Evolutionary conservation across 352 stramenopile species (phyloP), one percentile per base, ranked within the genome.

Genomic region (Achlya hypogyna): DNA sequence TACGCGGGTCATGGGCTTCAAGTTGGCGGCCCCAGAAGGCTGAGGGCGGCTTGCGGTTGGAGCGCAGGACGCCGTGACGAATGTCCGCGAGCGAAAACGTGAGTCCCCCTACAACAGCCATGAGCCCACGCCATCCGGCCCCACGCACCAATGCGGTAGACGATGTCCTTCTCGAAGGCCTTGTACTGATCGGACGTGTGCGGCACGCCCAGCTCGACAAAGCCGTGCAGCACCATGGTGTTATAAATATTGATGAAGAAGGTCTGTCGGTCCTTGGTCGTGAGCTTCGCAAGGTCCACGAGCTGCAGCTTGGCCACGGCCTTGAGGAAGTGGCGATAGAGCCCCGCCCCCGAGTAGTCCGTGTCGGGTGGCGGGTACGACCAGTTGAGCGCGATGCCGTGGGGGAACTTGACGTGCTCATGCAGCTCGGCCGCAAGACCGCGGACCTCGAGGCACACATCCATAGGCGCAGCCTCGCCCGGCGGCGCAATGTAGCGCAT

Each of bases 161-260:
- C 72, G 12, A 93, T 82, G 63, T 93, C 84, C 31, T 86, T 82
- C 69, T 93, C 84, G 64, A 95, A 95, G 22, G 84, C 76, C 51
- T 83, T 85, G 75, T 89, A 91, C 69, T 93, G 84, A 4, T 81
- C 83, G 4, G 84, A 74, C 43, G 91, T 95, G 68, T 95, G 82
- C n/a, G 86, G 86, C 34, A 89, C 75, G 27, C 84, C 84, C 49
- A 95, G 90, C 70, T 93, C 86, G 59, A 95, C 83, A 31, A 93
- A 73, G 9, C 84, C 86, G 59, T 95, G 86, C 28, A 95, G 76
- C 51, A 91, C 86, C 86, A 93, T 93, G 1, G 80, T 82, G 69
- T 95, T 95, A 76, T 93, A 93, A 53, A 93, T 76, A 74, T 95
- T 95, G 79, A 95, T 93, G 62, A 95, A 95, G 62, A 95, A 95